These are phyloP conservation scores for Chrysosporium queenslandicum DNA, from an alignment of 2,329 filamentous ascomycete species.

Conservation along the genomic window DNA sequence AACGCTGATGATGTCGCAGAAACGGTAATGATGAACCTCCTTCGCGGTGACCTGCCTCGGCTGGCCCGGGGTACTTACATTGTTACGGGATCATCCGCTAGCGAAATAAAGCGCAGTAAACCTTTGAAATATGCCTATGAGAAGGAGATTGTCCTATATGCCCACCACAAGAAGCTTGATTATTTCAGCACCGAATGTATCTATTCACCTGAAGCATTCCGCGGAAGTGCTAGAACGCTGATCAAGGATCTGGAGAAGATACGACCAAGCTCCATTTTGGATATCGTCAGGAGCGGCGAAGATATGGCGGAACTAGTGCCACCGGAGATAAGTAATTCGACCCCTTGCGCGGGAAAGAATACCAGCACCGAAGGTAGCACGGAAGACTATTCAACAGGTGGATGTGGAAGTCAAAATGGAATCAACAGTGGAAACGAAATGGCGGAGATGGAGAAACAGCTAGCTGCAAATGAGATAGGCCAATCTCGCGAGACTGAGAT, in stretches of 20 bases:
- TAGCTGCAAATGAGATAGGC: slow-evolving; percentile 55
- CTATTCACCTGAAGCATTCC: slow-evolving; percentile 93
- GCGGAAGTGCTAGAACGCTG: slow-evolving; percentile 77
- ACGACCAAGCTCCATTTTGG: slow-evolving; percentile 83
- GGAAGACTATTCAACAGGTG: slow-evolving; percentile 50
- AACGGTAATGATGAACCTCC: slow-evolving; percentile 93
- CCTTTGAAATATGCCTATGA: slow-evolving; percentile 97
- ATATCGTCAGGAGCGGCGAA: slow-evolving; percentile 89
- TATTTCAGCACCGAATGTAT: slow-evolving; percentile 99
- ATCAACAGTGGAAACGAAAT: slow-evolving; percentile 63
- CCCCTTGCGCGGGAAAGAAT: slow-evolving; percentile 15
- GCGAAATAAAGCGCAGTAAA: slow-evolving; percentile 89
- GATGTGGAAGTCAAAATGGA: slow-evolving; percentile 64
- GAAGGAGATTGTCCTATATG: slow-evolving; percentile 97
- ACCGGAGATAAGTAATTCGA: slow-evolving; percentile 40
- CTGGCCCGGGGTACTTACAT: slow-evolving; percentile 84
- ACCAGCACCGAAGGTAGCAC: slow-evolving; percentile 37
- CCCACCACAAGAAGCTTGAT: slow-evolving; percentile 90
- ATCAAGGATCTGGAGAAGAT: slow-evolving; percentile 95
- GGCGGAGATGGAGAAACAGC: slow-evolving; percentile 65
- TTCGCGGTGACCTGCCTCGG: slow-evolving; percentile 79
- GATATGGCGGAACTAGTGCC: slow-evolving; percentile 89
- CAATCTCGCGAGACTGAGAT: slow-evolving; percentile 58
- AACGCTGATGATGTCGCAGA: slow-evolving; percentile 97
- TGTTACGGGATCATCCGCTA: slow-evolving; percentile 64